phyloP scores from a whole-genome alignment of 345 rosid genomes.

The Microthlaspi erraticum region DNA sequence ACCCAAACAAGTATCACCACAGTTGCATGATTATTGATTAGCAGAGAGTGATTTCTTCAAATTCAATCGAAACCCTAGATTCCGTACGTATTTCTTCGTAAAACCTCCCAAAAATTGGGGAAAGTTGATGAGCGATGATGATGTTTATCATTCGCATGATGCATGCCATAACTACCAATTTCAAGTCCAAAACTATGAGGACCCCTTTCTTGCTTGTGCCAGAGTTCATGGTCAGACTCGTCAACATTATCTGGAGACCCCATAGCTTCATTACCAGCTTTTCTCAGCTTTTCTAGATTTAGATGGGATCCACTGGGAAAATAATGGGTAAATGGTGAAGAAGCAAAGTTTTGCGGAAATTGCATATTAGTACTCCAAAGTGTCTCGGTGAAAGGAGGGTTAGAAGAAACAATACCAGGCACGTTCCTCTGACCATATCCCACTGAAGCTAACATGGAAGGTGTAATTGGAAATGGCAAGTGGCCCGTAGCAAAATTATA shows the following conservation, averaged over 20 bases:
- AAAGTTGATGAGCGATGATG: no score
- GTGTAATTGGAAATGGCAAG: constrained; percentile 57
- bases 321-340: constrained; percentile 67
- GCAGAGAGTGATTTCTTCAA: no score
- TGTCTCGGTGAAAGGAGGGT: constrained; percentile 64
- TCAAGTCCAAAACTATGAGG: constrained; percentile 59
- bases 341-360: constrained; percentile 63
- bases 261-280: constrained; percentile 52
- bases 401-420: constrained; percentile 63
- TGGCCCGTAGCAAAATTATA: constrained; percentile 64
- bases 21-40: no score
- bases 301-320: constrained; percentile 62
- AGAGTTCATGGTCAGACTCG: no score
- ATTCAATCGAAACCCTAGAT: no score
- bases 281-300: constrained; percentile 58
- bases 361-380: constrained; percentile 68
- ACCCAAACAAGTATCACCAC: no score
- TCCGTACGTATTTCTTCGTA: no score
- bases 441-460: constrained; percentile 67
- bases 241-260: constrained; percentile 54
- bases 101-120: no score
- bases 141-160: constrained; percentile 60
- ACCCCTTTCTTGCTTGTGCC: constrained; percentile 69
- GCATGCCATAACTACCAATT: constrained; percentile 59
- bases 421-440: constrained; percentile 70